Evolutionary conservation across 495 filamentous ascomycete genomes (phyloP).

Genomic region (Aspergillus leporis): DNA sequence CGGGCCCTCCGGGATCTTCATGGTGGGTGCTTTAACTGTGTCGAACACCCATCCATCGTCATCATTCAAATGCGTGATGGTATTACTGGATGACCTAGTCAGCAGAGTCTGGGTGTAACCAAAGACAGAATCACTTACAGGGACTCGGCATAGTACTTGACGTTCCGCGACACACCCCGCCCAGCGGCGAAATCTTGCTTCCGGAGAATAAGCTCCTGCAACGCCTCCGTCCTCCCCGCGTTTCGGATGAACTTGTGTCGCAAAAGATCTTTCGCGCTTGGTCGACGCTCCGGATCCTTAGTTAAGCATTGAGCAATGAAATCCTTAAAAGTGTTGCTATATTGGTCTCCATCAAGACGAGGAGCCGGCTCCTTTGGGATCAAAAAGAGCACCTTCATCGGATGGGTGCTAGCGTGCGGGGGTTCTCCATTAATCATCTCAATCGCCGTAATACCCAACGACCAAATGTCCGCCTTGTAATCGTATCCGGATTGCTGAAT

Average conservation of each 20-base stretch:
- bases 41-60: conserved; percentile 98
- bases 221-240: conserved; percentile 78
- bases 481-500: conserved; percentile 97
- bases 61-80: conserved; percentile 59
- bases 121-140: conserved; percentile 47
- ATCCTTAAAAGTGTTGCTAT: conserved; percentile 89
- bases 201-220: conserved; percentile 85
- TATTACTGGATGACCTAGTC: conserved; percentile 47
- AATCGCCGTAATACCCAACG: conserved; percentile 91
- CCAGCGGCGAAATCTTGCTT: conserved; percentile 76
- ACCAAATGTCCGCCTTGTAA: conserved; percentile 98
- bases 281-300: conserved; percentile 82
- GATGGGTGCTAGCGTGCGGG: conserved; percentile 85
- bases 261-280: conserved; percentile 85
- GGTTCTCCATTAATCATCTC: conserved; percentile 93
- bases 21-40: conserved; percentile 72
- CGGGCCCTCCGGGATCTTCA: conserved; percentile 42
- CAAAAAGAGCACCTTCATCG: conserved; percentile 98
- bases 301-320: conserved; percentile 88
- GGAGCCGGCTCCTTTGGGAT: conserved; percentile 93
- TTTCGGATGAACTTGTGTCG: conserved; percentile 84
- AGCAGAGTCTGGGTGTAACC: conserved; percentile 13
- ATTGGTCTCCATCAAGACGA: conserved; percentile 77
- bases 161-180: conserved; percentile 57
- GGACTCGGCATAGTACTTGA: conserved; percentile 90